Conservation (phyloP, 2,329 filamentous ascomycete species). For the Pseudohalonectria lignicola region DNA sequence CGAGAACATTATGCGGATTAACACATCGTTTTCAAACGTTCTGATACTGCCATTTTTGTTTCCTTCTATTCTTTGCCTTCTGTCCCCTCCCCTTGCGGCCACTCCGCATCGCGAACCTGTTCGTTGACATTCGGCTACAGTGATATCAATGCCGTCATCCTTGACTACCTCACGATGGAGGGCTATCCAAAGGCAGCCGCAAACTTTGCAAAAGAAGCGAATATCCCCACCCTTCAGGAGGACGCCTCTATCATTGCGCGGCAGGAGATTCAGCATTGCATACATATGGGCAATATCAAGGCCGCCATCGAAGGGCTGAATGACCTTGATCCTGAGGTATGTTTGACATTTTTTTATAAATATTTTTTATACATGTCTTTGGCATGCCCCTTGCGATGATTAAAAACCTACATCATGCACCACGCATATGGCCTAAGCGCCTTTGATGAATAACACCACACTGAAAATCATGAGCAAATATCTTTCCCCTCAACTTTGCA, state of each 20-base stretch:
- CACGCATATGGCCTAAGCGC: constrained; percentile 89
- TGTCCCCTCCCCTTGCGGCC: no score
- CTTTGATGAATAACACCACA: constrained; percentile 80
- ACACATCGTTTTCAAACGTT: constrained; percentile 51
- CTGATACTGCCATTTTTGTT: constrained; percentile 15
- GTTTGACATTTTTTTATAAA: no score
- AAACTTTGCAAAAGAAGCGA: constrained; percentile 90
- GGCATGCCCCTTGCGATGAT: constrained; percentile 73
- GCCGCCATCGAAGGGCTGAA: constrained; percentile 80
- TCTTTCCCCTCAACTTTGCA: constrained; percentile 3
- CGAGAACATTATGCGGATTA: constrained; percentile 89
- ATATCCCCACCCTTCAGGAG: constrained; percentile 64
- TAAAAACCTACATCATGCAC: constrained; percentile 98
- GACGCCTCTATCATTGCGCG: constrained; percentile 63
- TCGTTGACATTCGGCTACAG: constrained; percentile 32
- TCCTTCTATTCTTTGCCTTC: constrained; percentile 1
- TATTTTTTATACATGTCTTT: no score
- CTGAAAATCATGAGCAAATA: constrained; percentile 53
- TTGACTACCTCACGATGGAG: constrained; percentile 95
- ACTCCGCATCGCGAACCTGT: neutral
- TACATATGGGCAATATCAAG: constrained; percentile 78
- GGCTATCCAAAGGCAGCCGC: constrained; percentile 88
- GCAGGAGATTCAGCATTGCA: constrained; percentile 73
- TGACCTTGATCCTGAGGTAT: constrained; percentile 82
- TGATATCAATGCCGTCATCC: constrained; percentile 88